phyloP scores from a whole-genome alignment of 2,329 filamentous ascomycete species.

The Sordariomycetes sp. region DNA sequence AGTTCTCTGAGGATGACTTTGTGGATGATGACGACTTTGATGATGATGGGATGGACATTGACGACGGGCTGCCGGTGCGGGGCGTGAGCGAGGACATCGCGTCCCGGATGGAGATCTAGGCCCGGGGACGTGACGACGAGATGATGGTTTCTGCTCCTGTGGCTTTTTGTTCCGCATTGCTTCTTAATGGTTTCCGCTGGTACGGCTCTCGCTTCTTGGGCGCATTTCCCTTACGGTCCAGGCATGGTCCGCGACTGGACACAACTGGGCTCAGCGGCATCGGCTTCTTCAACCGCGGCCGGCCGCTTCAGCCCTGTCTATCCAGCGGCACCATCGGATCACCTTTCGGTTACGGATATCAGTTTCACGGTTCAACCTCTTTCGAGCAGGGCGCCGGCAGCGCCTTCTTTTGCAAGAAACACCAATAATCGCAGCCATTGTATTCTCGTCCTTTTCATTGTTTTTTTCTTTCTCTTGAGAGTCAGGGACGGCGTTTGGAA shows the following conservation, averaged over 20 bases:
- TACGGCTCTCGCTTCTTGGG: background rate
- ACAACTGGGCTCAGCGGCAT: background rate
- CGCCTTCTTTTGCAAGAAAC: background rate
- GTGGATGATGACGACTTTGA: constrained; percentile 30
- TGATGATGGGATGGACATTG: constrained; percentile 24
- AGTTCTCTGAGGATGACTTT: constrained; percentile 36
- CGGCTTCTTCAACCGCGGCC: background rate
- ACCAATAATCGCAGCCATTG: background rate
- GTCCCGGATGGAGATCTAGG: constrained; percentile 46
- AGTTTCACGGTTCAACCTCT: background rate
- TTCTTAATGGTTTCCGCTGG: background rate
- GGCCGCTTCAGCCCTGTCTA: background rate
- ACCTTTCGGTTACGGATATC: background rate
- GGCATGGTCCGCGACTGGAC: background rate
- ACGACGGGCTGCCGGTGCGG: constrained; percentile 27
- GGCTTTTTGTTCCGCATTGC: background rate
- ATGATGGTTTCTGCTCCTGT: background rate
- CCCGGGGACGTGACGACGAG: background rate
- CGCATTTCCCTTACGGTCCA: too few species aligned
- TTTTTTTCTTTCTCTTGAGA: too few species aligned
- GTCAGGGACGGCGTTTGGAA: background rate
- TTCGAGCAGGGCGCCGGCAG: background rate
- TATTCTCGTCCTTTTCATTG: background rate
- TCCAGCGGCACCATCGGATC: too few species aligned
- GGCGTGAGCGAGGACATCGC: constrained; percentile 52